Evolutionary conservation across 2,329 filamentous ascomycete species (phyloP), one percentile per base, ranked within the genome.

Genomic region (Colletotrichum simmondsii): DNA sequence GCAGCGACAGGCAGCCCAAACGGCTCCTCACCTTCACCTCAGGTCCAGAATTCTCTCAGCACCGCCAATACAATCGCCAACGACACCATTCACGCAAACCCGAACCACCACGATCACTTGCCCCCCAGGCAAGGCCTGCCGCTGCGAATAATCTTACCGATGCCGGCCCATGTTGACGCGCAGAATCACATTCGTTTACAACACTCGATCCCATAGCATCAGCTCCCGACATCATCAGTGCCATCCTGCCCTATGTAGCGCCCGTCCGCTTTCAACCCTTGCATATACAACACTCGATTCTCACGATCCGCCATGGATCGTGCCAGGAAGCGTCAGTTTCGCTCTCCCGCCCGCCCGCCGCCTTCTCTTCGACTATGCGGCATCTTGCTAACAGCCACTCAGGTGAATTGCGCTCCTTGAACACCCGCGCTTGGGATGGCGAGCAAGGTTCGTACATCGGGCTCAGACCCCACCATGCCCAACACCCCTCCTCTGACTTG

Each of bases 351-450:
- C 32, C 11, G 35, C 56, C 28, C 19, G 24, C 14, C n/a, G 16
- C 30, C 14, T 59, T 16, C 26, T 24, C 26, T 32, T 28, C 32
- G 26, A 37, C 35, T 19, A 24, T 16, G 24, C 12, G 46, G n/a
- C 2, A 56, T n/a, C 62, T 30, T 49, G 35, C 65, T 74, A 66
- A 74, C 68, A 32, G 11, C 7, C 54, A 63, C 76, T 56, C 81
- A 98, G 95, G 95, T 87, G 94, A 98, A 87, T 89, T 98, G 85
- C 94, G 95, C 87, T 90, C 93, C 85, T 87, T 97, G 79, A 99
- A 99, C 83, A 89, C 92, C 80, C 91, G 91, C 84, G 94, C 93
- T 75, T 99, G 97, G 97, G 89, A 93, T 81, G 95, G 95, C 79
- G 94, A 98, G 79, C 92, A 90, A 87, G 94, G 96, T 98, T 81